Base-by-base conservation (phyloP, 331 rosid genomes). In the Malus hybrid region DNA sequence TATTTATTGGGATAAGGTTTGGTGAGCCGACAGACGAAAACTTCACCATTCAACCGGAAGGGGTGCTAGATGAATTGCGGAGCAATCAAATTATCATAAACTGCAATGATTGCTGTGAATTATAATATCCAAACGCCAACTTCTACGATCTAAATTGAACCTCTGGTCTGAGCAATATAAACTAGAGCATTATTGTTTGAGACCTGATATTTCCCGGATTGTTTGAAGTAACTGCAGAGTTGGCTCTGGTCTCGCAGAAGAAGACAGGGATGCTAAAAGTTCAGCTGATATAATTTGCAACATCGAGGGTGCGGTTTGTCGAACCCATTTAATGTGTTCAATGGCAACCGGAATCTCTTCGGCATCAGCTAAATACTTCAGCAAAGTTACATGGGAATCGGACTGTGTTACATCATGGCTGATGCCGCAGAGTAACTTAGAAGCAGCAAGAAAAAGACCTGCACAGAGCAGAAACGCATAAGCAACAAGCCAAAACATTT, bases 371-470 rank as follows among this genome's bases (percentile, higher is more conserved):
- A 87, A 76, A 81, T 72, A 85, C 85, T 88, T 90, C 80, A 94
- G 78, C 81, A 92, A 80, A 73, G 73, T 80, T 33, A 89, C 81
- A 75, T 94, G 96, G 75, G 90, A 71, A 44, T 85, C 83, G 65
- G 88, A 72, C 42, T 19, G 50, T 68, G 78, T 87, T 62, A 86
- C 64, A 57, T 78, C 85, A 68, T 34, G 68, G 74, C 73, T 32
- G 68, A 86, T 88, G 81, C 86, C 63, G 48, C 87, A 78, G 65
- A 94, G 88, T 70, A 92, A 82, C 76, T 89, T 78, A 30, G 93
- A 88, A 73, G 99, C 96, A 78, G 84, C 85, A 56, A 22, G 28
- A 56, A 82, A 76, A 73, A 84, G 88, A 82, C 96, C 97, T 94
- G 90, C 89, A 75, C 18, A 52, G 73, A 74, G 24, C 73, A 72